Evolutionary conservation across 768 basidiomycete genomes (phyloP), one percentile per base, ranked within the genome.

Genomic region (Auricularia sp.): DNA sequence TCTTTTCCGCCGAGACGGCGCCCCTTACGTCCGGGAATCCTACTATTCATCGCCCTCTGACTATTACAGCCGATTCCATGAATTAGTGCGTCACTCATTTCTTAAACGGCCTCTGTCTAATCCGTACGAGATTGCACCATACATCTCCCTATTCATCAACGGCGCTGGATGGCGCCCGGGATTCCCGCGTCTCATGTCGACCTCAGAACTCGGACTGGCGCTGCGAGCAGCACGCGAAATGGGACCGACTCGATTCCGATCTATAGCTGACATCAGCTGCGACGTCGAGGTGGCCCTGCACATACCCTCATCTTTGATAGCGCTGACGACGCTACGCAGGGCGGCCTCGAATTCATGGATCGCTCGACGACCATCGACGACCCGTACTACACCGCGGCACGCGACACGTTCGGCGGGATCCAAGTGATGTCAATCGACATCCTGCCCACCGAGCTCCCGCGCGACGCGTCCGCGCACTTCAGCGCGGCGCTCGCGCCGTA

Each of bases 381-480:
- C 3, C 94, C 94, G 0, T 86, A 85, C 72, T 91, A 85, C 74
- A 81, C 78, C 53, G 71, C 78, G 33, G 76, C 77, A 1, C 81
- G 84, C 0, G 64, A 73, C 6, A 71, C 70, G 16, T 75, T 82
- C 84, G 0, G 75, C 77, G n/a, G 81, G 84, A 44, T 85, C 1
- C 70, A 88, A 63, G 85, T 96, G 68, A 93, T 94, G 84, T 84
- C 90, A 0, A 88, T 95, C 61, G 94, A 98, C 71, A 97, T 96
- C 68, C 82, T 97, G 3, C 94, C 94, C 0, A 83, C 94, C 0
- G 84, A 88, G 64, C 80, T 98, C 33, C 90, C 93, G 1, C 76
- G 84, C 64, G 93, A 96, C 67, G 88, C 93, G 6, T 91, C 90
- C 1, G 70, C 78, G 29, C 85, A 89, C 65, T 97, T 97, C 74